Base-by-base conservation (phyloP, 2,329 filamentous ascomycete genomes). In the Xylaria sp. region DNA sequence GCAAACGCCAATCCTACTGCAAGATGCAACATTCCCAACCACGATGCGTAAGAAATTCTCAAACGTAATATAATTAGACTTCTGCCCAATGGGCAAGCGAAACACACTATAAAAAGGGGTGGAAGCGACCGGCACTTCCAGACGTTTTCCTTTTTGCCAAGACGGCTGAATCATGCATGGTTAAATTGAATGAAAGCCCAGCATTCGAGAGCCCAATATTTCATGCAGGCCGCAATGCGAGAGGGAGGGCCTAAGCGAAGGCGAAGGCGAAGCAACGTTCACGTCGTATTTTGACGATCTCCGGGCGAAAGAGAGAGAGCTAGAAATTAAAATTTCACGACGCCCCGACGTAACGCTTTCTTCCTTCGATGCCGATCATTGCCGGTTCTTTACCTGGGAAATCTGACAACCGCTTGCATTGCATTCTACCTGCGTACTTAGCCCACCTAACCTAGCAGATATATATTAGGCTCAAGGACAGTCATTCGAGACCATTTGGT, bases 151-250 rank as follows among this genome's bases (percentile, higher is more conserved):
- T 71, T 68, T 67, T 13, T 54, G 74, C 75, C 75, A 76, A 76
- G 73, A 67, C 73, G 75, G 75, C 74, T 76, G 75, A 76, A 75
- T 66, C 66, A 73, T 75, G 72, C 73, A 71, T 72, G 74, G 72
- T 71, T 74, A 76, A 76, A 76, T 75, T 74, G 70, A 57, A 60
- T n/a, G 13, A 6, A 54, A n/a, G 48, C 48, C 10, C 48, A 20
- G 7, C 28, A 54, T 18, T 13, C 51, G 28, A 54, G 25, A 54
- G 15, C 41, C 41, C 41, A 46, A 46, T 46, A 46, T 65, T 69
- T 69, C 61, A 73, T 76, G 72, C 73, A 74, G 73, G 66, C 46
- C 69, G 67, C 64, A 52, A 73, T 72, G 68, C 64, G 65, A 46
- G 6, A 61, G 59, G 52, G 23, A 60, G 52, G 50, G 48, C 46